Evolutionary conservation across 1,139 yeast genomes (phyloP), one percentile per base, ranked within the genome.

Genomic region (Geotrichum australiense): DNA sequence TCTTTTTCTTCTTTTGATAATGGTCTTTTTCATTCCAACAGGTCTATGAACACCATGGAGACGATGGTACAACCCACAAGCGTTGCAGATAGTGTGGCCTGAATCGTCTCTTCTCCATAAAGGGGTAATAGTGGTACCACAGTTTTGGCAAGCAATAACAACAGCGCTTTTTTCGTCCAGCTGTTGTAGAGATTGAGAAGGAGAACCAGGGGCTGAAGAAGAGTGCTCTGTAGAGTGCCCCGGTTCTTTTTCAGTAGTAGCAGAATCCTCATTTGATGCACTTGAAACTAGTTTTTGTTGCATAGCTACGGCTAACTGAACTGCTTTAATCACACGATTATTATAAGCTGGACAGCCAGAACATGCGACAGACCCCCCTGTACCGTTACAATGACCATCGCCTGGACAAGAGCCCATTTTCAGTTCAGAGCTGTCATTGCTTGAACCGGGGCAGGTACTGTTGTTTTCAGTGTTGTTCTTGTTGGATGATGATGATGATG

Each of bases 31-130:
- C 83, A 83, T 73, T 47, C 75, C 75, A 14, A 78, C 78, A 1
- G 95, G 95, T 37, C 95, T 69, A 54, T 81, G 89, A 32, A 71
- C 69, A 1, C 91, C 91, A 56, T 84, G 94, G 35, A 85, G 71
- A 46, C 81, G 68, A 59, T 75, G 80, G 60, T 85, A 85, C 31
- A 85, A 66, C 1, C 94, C 95, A 64, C 95, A 84, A 0, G 94
- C 94, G 56, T 85, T 85, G 66, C 95, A 85, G 27, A 84, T 82
- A 26, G 91, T 80, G 51, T 80, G 77, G 0, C 94, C 94, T 5
- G 70, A 71, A 47, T 79, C 86, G 54, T 84, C 89, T 51, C 94
- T 67, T 55, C 95, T 70, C 95, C 95, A 85, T 12, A 85, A 66
- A 0, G 95, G 94, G 0, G 95, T 85, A 50, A 83, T 80, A 5